These are phyloP conservation scores for Pachysandra terminalis DNA, from an alignment of 164 flowering plant genomes.

Conservation along the genomic window DNA sequence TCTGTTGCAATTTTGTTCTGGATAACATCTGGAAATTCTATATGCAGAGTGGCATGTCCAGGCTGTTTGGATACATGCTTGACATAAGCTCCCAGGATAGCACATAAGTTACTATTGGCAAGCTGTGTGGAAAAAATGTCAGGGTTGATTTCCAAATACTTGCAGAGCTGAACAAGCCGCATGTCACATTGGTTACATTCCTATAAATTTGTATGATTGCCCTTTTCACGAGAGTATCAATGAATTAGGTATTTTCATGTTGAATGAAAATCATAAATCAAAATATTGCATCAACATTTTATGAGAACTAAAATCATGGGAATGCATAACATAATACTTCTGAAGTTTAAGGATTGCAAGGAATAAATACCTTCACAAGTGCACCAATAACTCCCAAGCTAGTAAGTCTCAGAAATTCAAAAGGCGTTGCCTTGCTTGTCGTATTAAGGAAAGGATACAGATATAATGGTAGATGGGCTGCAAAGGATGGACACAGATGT, in stretches of 20 bases:
- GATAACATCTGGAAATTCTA: too few species aligned
- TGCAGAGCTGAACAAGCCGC: not conserved
- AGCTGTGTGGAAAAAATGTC: not conserved
- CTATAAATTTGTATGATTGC: not conserved
- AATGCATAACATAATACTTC: not conserved
- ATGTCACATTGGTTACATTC: not conserved
- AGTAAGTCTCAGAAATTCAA: constrained; percentile 90
- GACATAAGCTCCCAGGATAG: not conserved
- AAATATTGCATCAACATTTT: not conserved
- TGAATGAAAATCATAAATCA: not conserved
- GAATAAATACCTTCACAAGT: constrained; percentile 71
- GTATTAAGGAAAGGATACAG: constrained; percentile 91
- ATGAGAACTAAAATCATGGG: not conserved
- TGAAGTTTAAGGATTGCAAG: constrained; percentile 7
- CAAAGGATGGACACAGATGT: constrained; percentile 17
- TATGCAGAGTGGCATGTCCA: not conserved
- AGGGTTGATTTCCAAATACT: not conserved
- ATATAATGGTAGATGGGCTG: constrained; percentile 93
- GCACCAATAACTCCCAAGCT: constrained; percentile 97
- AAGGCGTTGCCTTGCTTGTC: constrained; percentile 77
- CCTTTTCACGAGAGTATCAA: too few species aligned
- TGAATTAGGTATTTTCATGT: too few species aligned
- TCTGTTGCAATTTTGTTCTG: not conserved
- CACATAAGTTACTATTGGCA: too few species aligned
- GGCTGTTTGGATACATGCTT: too few species aligned